Base-by-base conservation (phyloP, 164 flowering plant species). In the Santalum album region DNA sequence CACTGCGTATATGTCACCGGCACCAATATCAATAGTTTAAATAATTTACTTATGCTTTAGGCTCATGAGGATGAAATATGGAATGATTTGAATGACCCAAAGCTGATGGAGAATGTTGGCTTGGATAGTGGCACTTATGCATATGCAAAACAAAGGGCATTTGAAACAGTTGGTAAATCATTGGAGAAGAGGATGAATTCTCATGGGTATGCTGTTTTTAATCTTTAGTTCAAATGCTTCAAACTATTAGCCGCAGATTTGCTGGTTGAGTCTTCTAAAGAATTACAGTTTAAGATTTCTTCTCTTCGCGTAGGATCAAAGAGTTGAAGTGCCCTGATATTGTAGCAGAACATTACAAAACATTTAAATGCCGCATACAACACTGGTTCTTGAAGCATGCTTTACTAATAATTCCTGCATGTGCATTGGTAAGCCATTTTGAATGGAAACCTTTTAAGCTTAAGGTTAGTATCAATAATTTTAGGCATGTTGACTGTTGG, bases 251-350 rank as follows among this genome's bases (percentile, higher is more conserved):
- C 3, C 36, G 11, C 4, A 49, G 40, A 39, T n/a, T 9, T 12
- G 21, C 22, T 3, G 17, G 34, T 56, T 34, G 16, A 32, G 14
- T 12, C 9, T 24, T 7, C 12, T 44, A 23, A 6, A 26, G 49
- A 43, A 14, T 45, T 38, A 9, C 34, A 29, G 19, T 27, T 45
- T 18, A 11, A 25, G 15, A 6, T 25, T 24, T 52, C 18, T 54
- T 3, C 14, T 19, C 32, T 42, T 4, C 32, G 22, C 66, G 51
- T 57, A 94, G 97, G 75, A 46, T 67, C 47, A 79, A 74, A 61
- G 97, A 87, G 74, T 51, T 85, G 39, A 90, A 83, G 65, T 94
- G 99, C 65, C 92, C 99, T 34, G 83, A 87, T 35, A 50, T 61
- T 59, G 69, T 84, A n/a, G 95, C 71, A 18, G 81, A 79, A 55